A percentile compares a stretch with the other conserved stretches of the same genome.
Evolutionary conservation across 768 basidiomycete genomes (phyloP).

Genomic region (Suillus luteus): DNA sequence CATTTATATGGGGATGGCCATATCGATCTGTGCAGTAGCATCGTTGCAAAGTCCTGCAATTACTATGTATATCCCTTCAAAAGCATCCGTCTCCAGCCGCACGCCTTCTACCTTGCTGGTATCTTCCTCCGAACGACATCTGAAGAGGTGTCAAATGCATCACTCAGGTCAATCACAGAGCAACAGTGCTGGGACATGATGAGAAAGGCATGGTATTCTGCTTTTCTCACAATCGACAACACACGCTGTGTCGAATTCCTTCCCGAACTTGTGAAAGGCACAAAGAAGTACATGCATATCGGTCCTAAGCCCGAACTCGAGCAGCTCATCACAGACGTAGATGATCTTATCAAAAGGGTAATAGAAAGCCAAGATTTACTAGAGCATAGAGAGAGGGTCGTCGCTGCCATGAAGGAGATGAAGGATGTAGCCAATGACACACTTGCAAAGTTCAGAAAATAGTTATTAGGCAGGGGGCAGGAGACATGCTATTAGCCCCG

Average conservation of each 20-base stretch:
- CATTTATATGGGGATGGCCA: not conserved
- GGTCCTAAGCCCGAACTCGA: not conserved
- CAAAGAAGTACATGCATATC: not conserved
- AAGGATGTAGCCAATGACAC: not conserved
- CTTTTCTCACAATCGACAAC: not conserved
- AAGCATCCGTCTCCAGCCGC: no score
- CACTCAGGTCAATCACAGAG: not conserved
- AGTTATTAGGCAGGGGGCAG: no score
- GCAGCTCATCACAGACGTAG: accelerated
- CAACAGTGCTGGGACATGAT: not conserved
- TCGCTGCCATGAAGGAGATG: not conserved
- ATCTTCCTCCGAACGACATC: not conserved
- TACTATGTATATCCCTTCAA: no score
- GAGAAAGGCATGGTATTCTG: not conserved
- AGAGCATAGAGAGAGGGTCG: not conserved
- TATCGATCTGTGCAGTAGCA: not conserved
- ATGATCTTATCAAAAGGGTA: not conserved
- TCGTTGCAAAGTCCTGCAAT: not conserved
- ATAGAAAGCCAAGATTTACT: not conserved
- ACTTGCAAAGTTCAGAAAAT: not conserved
- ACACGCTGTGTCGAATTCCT: not conserved
- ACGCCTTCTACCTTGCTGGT: not conserved
- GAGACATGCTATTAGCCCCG: no score
- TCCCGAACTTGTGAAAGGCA: not conserved
- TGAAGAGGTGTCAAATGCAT: not conserved